phyloP scores from a whole-genome alignment of 2,329 filamentous ascomycete species.

The Fusarium austroafricanum region DNA sequence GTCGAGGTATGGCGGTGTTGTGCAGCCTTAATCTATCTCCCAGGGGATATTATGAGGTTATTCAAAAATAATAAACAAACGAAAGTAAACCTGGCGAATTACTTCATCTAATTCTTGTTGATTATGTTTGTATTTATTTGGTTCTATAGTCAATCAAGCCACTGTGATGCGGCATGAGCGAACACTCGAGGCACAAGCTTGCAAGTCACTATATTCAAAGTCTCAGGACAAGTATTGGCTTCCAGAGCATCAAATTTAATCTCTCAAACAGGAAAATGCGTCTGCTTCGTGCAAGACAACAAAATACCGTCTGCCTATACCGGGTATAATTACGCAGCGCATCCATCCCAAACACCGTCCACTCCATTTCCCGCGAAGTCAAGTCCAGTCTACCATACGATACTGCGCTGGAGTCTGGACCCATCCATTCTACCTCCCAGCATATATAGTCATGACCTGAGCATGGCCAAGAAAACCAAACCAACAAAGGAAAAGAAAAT shows the following conservation, averaged over 20 bases:
- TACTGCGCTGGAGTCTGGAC: too few species aligned
- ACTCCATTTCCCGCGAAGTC: constrained; percentile 35
- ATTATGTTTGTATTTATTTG: too few species aligned
- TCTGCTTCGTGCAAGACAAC: constrained; percentile 31
- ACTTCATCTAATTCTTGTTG: too few species aligned
- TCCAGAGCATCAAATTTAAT: constrained; percentile 17
- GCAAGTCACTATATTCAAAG: too few species aligned
- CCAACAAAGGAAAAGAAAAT: constrained; percentile 21
- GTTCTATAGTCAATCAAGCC: too few species aligned
- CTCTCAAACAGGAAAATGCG: background rate
- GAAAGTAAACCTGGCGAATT: too few species aligned
- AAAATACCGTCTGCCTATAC: constrained; percentile 38
- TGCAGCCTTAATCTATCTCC: too few species aligned
- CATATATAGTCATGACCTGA: constrained; percentile 16
- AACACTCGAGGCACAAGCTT: too few species aligned
- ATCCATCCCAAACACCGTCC: constrained; percentile 42
- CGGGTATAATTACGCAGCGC: constrained; percentile 46
- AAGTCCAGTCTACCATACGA: constrained; percentile 28
- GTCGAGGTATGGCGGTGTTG: background rate
- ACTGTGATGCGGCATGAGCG: too few species aligned
- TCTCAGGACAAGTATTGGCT: background rate
- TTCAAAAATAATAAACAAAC: too few species aligned
- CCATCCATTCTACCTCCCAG: constrained; percentile 25
- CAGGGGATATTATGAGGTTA: too few species aligned
- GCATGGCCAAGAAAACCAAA: constrained; percentile 14